Percentiles rank a stretch among this genome's conserved stretches.
These are phyloP conservation scores for Leccinum variicolor DNA, from an alignment of 768 basidiomycete genomes.

Conservation along the genomic window DNA sequence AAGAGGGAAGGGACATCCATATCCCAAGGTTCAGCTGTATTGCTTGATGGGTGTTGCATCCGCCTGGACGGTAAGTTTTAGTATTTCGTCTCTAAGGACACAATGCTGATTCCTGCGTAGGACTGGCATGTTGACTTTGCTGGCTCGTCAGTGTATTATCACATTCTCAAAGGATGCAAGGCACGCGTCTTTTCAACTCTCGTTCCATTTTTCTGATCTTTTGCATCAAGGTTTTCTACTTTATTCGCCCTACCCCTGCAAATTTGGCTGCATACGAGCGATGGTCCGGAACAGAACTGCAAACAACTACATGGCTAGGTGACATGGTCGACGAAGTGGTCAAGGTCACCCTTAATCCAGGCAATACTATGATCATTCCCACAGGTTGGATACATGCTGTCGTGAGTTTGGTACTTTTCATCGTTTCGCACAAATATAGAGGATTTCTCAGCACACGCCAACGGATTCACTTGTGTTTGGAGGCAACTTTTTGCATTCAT, in stretches of 20 bases:
- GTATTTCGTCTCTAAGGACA: neutral
- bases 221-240: constrained; percentile 79
- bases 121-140: constrained; percentile 99
- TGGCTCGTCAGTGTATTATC: constrained; percentile 97
- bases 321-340: constrained; percentile 90
- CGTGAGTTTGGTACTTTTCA: constrained; percentile 43
- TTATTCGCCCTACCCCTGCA: constrained; percentile 82
- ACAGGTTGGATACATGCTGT: constrained; percentile 99
- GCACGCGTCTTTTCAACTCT: constrained; percentile 34
- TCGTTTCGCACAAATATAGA: constrained; percentile 1
- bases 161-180: constrained; percentile 84
- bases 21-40: constrained; percentile 94
- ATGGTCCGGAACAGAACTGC: constrained; percentile 91
- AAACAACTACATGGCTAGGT: constrained; percentile 87
- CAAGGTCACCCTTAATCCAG: constrained; percentile 71
- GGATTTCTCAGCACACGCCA: constrained; percentile 70
- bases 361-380: constrained; percentile 93
- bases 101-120: constrained; percentile 36
- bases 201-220: neutral
- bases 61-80: constrained; percentile 84
- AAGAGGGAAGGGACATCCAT: constrained; percentile 68
- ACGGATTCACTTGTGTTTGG: constrained; percentile 93
- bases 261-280: constrained; percentile 89
- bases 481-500: constrained; percentile 96
- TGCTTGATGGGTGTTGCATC: constrained; percentile 94